Conservation (phyloP, 1,284 basidiomycete species). For the Naganishia cerealis region DNA sequence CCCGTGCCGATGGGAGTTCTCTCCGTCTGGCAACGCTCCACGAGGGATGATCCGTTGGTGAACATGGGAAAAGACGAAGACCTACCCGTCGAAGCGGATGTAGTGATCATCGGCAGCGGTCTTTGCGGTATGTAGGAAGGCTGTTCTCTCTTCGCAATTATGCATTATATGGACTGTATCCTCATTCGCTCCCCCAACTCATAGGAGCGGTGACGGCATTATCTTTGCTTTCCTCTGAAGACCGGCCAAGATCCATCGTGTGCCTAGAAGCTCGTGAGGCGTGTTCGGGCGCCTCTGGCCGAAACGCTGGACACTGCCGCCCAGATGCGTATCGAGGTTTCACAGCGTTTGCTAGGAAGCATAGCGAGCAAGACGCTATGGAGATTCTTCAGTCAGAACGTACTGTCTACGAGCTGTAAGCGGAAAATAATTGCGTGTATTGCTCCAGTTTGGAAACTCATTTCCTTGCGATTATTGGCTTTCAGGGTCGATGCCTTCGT, state of each 20-base stretch:
- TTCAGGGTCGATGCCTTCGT: constrained; percentile 42
- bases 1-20: constrained; percentile 39
- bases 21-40: constrained; percentile 47
- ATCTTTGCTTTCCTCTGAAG: constrained; percentile 36
- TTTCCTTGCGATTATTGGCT: constrained; percentile 13
- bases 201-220: constrained; percentile 44
- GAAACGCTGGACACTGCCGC: constrained; percentile 52
- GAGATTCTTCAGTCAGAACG: constrained; percentile 42
- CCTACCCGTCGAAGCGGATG: constrained; percentile 41
- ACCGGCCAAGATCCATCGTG: constrained; percentile 39
- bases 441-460: background rate
- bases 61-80: constrained; percentile 36
- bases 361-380: constrained; percentile 42
- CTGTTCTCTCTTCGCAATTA: constrained; percentile 21
- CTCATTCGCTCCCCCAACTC: constrained; percentile 1
- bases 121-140: constrained; percentile 35
- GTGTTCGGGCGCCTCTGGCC: constrained; percentile 49
- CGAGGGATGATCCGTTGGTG: constrained; percentile 41
- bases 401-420: constrained; percentile 37
- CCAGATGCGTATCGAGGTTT: constrained; percentile 47
- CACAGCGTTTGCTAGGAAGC: constrained; percentile 40
- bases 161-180: background rate
- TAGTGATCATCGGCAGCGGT: constrained; percentile 47
- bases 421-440: background rate
- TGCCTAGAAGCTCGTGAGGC: constrained; percentile 50